Base-by-base conservation (phyloP, 169 alveolate genomes). In the Cryptosporidium xiaoi region DNA sequence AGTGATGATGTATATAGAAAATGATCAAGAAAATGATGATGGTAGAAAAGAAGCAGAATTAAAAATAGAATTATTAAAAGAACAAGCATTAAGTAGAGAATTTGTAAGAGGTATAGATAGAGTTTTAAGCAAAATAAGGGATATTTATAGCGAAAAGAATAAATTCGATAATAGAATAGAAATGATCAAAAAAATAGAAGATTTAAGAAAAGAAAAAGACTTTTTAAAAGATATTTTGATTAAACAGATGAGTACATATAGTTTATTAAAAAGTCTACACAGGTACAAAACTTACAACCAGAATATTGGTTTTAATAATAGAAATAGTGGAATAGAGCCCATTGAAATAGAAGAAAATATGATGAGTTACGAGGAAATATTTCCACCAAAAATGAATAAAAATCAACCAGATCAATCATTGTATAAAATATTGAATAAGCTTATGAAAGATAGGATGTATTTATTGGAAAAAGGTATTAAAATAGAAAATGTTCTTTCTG, bases 61-160 rank as follows among this genome's bases (percentile, higher is more conserved):
- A 10, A 68, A 68, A 62, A 55, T 68, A 48, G 83, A 68, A 18
- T 68, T 68, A 36, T 51, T 68, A 20, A 68, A 29, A 51, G 83
- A 68, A 18, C 83, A 68, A 27, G 53, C 65, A 20, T 31, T 68
- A 15, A 31, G 83, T 34, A 50, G 66, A 20, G 83, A 68, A 36
- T 68, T 68, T 20, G 34, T 68, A 10, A 55, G 58, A 7, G 83
- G 83, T 20, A 50, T 68, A 29, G 83, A 68, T 55, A 50, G 67
- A 50, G 83, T 68, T 18, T 16, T 68, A 33, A n/a, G 12, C 18
- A 48, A 48, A 62, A 68, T 68, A 29, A 68, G 65, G 31, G 66
- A 68, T 8, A 68, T 68, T 0, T 68, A 68, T 8, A 51, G 51
- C 48, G 83, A 68, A 36, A 51, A 29, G 48, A 51, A 16, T 29